These are phyloP conservation scores for Calcarisporium arbuscula DNA, from an alignment of 2,329 filamentous ascomycete species.

Conservation along the genomic window DNA sequence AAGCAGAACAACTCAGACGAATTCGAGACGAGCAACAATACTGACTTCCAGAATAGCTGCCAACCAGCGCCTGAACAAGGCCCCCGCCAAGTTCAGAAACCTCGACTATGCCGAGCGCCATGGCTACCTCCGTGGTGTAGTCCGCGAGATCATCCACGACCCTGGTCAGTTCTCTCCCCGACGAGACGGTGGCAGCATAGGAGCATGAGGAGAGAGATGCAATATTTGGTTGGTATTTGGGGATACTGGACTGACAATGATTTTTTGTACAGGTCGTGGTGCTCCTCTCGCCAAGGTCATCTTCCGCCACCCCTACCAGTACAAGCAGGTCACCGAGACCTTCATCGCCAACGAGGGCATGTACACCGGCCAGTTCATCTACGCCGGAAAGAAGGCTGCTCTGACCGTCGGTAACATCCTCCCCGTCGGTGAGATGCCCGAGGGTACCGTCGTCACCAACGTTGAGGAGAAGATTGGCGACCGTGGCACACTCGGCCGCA, in stretches of 20 bases:
- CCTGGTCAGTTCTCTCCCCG: constrained; percentile 55
- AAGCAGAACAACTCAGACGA: constrained; percentile 16
- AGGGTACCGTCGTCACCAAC: constrained; percentile 99
- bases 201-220: constrained; percentile 12
- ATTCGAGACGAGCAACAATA: constrained; percentile 13
- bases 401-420: constrained; percentile 98
- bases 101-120: constrained; percentile 96
- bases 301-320: constrained; percentile 98
- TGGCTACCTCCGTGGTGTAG: constrained; percentile 94
- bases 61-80: constrained; percentile 88
- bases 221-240: constrained; percentile 9
- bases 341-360: constrained; percentile 99
- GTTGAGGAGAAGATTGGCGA: constrained; percentile 99
- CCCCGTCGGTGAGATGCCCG: constrained; percentile 86
- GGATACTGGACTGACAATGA: constrained; percentile 18
- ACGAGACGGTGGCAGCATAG: constrained; percentile 12
- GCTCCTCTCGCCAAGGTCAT: constrained; percentile 93
- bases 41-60: constrained; percentile 48
- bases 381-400: constrained; percentile 97
- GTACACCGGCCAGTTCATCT: constrained; percentile 99
- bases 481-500: constrained; percentile 91
- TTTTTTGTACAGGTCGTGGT: constrained; percentile 56
- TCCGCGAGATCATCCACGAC: constrained; percentile 99
- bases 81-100: constrained; percentile 77
- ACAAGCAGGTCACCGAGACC: constrained; percentile 96